These are phyloP conservation scores for Trametes coccinea DNA, from an alignment of 768 basidiomycete genomes.

Conservation along the genomic window DNA sequence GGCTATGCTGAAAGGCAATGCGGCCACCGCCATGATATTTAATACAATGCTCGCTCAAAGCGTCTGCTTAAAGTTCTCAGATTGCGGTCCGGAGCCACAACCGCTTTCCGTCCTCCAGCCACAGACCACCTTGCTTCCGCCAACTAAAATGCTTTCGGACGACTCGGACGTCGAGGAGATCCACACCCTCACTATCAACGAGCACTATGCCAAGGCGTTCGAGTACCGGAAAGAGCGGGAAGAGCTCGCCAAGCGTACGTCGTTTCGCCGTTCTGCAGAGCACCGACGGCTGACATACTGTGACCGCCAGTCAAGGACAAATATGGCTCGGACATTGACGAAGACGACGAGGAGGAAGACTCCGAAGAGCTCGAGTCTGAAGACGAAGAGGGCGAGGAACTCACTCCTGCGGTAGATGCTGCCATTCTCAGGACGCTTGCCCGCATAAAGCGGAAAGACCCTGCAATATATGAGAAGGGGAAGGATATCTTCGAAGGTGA, in stretches of 20 bases:
- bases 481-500: slow-evolving; percentile 82
- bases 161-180: slow-evolving; percentile 42
- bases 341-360: slow-evolving; percentile 55
- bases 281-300: not conserved
- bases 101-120: no score
- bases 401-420: slow-evolving; percentile 90
- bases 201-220: slow-evolving; percentile 80
- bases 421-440: slow-evolving; percentile 92
- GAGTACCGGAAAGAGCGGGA: slow-evolving; percentile 83
- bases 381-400: slow-evolving; percentile 92
- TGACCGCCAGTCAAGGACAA: slow-evolving; percentile 71
- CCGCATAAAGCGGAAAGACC: slow-evolving; percentile 79
- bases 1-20: not conserved
- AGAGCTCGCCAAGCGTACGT: slow-evolving; percentile 75
- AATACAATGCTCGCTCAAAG: no score
- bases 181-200: slow-evolving; percentile 65
- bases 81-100: no score
- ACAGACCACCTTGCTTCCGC: no score
- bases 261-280: not conserved
- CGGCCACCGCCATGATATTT: no score
- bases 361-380: slow-evolving; percentile 82
- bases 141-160: slow-evolving; percentile 26
- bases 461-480: slow-evolving; percentile 74
- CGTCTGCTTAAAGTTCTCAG: no score
- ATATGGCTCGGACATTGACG: slow-evolving; percentile 75